Percentiles rank a stretch among this genome's conserved stretches.
Evolutionary conservation across 2,329 filamentous ascomycete species (phyloP).

Genomic region (Colletotrichum abscissum): DNA sequence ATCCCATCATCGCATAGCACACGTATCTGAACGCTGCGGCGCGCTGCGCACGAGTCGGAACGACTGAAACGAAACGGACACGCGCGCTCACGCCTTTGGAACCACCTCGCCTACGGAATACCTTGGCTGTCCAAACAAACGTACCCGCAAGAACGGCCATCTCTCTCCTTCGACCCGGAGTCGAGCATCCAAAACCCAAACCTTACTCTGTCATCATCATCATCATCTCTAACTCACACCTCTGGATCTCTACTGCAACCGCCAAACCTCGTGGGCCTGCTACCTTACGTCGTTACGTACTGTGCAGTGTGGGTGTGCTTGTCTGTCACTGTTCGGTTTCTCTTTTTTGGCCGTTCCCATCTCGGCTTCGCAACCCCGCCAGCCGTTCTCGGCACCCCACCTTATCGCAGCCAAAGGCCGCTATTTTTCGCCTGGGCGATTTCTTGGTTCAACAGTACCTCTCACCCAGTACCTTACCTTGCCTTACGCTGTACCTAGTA

Average conservation of each 20-base stretch:
- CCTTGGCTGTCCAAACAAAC: not conserved
- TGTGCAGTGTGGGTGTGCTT: not conserved
- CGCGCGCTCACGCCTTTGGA: slow-evolving; percentile 8
- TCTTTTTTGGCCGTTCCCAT: not conserved
- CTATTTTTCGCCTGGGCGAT: slow-evolving; percentile 26
- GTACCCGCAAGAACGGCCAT: not conserved
- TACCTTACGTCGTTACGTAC: not conserved
- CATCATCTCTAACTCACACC: not conserved
- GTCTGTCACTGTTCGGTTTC: not conserved
- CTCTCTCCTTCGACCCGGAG: not conserved
- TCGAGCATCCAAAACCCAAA: not conserved
- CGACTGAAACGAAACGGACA: slow-evolving; percentile 17
- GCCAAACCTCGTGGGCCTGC: not conserved
- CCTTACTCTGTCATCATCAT: not conserved
- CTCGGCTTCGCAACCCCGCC: slow-evolving; percentile 24
- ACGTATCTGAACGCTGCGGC: not conserved
- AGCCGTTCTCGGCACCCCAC: slow-evolving; percentile 36
- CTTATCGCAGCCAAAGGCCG: slow-evolving; percentile 30
- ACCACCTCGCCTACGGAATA: not conserved
- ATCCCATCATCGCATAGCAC: not conserved
- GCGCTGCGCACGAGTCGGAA: slow-evolving; percentile 9
- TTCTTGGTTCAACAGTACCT: slow-evolving; percentile 5
- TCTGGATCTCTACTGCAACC: not conserved
- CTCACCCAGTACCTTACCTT: not conserved
- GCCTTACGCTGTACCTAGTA: too few relatives aligned